These are phyloP conservation scores for Pleurotus djamor DNA, from an alignment of 768 basidiomycete genomes.

Conservation along the genomic window DNA sequence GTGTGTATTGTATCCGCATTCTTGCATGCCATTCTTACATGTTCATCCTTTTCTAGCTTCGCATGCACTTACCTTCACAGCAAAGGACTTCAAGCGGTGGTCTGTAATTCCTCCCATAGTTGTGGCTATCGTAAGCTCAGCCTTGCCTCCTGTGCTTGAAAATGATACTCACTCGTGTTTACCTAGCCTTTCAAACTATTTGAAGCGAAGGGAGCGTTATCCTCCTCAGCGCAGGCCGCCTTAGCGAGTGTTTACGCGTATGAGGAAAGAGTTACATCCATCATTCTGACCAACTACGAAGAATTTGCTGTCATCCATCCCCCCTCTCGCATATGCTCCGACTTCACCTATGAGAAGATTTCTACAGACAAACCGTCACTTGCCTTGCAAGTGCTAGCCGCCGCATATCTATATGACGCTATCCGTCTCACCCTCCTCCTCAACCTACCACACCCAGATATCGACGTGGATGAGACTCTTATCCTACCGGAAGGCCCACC, in stretches of 20 bases:
- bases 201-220: background rate
- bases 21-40: background rate
- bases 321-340: no score
- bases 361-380: conserved; percentile 10
- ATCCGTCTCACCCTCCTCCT: background rate
- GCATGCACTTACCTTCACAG: background rate
- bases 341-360: conserved; percentile 9
- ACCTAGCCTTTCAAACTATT: background rate
- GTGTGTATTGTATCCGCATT: conserved; percentile 4
- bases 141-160: background rate
- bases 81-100: background rate
- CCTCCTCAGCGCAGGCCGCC: background rate
- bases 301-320: no score
- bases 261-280: no score
- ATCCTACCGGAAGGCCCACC: background rate
- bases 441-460: background rate
- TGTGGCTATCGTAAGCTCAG: background rate
- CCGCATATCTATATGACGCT: conserved; percentile 8
- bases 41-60: background rate
- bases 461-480: background rate
- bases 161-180: background rate
- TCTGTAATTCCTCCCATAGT: background rate
- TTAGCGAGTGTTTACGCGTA: background rate
- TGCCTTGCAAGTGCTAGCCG: conserved; percentile 12
- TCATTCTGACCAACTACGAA: no score